Evolutionary conservation across 2,329 filamentous ascomycete genomes (phyloP).

Genomic region (Pseudopyricularia javanii): DNA sequence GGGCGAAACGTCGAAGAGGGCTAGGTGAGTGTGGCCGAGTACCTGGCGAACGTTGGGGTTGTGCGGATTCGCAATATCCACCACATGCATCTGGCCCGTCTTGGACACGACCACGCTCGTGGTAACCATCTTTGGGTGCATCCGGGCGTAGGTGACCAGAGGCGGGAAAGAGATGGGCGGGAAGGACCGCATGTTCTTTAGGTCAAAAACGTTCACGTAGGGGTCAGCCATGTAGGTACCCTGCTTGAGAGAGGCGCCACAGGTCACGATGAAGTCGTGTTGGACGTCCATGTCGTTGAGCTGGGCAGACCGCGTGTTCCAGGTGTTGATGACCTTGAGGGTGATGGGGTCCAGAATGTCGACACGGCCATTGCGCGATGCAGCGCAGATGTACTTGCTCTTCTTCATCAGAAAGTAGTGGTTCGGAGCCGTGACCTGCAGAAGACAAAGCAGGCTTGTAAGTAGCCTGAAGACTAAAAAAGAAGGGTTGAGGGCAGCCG

Average conservation of each 20-base stretch:
- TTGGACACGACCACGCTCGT: constrained; percentile 91
- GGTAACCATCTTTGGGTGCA: constrained; percentile 92
- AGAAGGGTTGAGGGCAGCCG: neutral
- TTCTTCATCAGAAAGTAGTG: constrained; percentile 90
- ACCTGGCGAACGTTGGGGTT: constrained; percentile 76
- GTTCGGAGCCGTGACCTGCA: constrained; percentile 54
- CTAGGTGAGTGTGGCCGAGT: constrained; percentile 62
- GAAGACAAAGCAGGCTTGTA: neutral
- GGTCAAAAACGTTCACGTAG: constrained; percentile 88
- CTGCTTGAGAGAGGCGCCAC: constrained; percentile 79
- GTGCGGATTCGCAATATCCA: constrained; percentile 90
- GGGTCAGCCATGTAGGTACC: constrained; percentile 73
- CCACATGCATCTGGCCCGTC: constrained; percentile 85
- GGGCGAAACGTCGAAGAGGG: constrained; percentile 73
- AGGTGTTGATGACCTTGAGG: constrained; percentile 70
- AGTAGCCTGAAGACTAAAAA: neutral
- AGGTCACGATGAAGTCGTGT: constrained; percentile 90
- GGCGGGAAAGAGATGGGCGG: constrained; percentile 87
- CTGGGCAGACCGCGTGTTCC: constrained; percentile 78
- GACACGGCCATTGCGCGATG: constrained; percentile 69
- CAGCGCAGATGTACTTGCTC: constrained; percentile 79
- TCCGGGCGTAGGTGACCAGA: constrained; percentile 84
- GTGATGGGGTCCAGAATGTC: constrained; percentile 74
- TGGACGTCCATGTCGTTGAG: constrained; percentile 97
- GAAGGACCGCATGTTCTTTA: constrained; percentile 80